Evolutionary conservation across 139 green algal genomes (phyloP).

Genomic region (Chlamydomonas sp.): DNA sequence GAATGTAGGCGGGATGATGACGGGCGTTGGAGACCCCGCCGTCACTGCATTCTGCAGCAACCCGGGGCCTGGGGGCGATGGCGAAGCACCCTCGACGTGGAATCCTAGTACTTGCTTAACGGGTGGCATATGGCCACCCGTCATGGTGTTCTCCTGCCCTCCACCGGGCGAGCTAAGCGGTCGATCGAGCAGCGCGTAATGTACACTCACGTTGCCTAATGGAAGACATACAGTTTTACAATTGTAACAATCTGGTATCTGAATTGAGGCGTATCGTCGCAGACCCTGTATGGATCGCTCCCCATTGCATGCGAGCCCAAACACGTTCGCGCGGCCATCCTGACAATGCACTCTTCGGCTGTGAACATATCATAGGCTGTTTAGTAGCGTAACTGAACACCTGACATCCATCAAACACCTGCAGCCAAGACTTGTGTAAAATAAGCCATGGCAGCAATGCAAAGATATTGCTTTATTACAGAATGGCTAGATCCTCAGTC

Average conservation of each 20-base stretch:
- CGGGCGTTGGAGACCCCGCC: slow-evolving; percentile 71
- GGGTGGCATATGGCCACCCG: slow-evolving; percentile 17
- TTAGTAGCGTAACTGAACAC: no score
- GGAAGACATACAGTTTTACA: background rate
- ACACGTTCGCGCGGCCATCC: no score
- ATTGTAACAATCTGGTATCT: no score
- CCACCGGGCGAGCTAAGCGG: no score
- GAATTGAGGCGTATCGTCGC: no score
- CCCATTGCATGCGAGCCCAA: no score
- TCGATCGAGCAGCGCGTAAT: background rate
- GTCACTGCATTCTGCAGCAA: slow-evolving; percentile 53
- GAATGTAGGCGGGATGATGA: slow-evolving; percentile 88
- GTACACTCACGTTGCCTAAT: background rate
- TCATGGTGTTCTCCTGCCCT: background rate
- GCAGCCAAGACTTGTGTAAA: no score
- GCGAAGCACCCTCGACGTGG: slow-evolving; percentile 77
- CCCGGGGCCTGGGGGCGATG: slow-evolving; percentile 54
- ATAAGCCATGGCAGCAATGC: background rate
- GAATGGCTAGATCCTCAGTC: slow-evolving; percentile 77
- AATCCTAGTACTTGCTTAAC: slow-evolving; percentile 80
- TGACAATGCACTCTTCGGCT: no score
- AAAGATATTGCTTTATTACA: slow-evolving; percentile 68
- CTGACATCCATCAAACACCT: no score
- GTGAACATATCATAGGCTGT: no score
- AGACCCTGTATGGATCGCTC: no score